Percentiles rank a stretch among this genome's conserved stretches.
phyloP scores from a whole-genome alignment of 2,329 filamentous ascomycete species.

The Talaromyces sp. region DNA sequence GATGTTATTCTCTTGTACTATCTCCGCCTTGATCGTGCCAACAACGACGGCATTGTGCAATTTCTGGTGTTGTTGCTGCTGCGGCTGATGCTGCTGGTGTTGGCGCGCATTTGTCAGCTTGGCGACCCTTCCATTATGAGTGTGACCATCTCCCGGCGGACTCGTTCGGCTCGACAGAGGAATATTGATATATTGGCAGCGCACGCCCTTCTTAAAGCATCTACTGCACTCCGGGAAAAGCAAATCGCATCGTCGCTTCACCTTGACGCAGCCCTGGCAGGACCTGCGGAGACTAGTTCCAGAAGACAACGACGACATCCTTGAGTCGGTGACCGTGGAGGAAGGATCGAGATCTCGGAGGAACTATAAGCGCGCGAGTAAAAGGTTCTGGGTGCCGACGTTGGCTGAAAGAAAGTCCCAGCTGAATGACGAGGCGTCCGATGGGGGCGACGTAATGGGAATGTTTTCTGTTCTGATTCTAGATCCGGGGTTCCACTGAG shows the following conservation, averaged over 20 bases:
- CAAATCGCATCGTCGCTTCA: conserved; percentile 30
- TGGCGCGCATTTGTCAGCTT: neutral
- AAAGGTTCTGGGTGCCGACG: neutral
- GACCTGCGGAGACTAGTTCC: conserved; percentile 27
- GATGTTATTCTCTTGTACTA: neutral
- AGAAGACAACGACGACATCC: conserved; percentile 17
- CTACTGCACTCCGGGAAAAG: conserved; percentile 26
- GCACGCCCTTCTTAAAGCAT: conserved; percentile 22
- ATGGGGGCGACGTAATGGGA: neutral
- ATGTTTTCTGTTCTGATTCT: neutral
- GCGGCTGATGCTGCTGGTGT: neutral
- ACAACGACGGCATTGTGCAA: neutral
- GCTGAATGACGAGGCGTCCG: neutral
- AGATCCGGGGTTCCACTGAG: neutral
- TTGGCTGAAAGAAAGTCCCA: neutral
- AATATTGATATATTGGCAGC: conserved; percentile 28
- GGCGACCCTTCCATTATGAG: neutral
- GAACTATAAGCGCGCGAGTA: neutral
- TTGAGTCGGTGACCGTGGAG: neutral
- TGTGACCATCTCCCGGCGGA: neutral
- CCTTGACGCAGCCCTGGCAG: conserved; percentile 28
- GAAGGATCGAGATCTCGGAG: neutral
- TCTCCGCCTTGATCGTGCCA: neutral
- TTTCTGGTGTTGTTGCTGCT: neutral
- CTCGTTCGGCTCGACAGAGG: conserved; percentile 21